These are phyloP conservation scores for Rhizopus sp. DNA, from an alignment of 371 early-diverging fungal species.

Conservation along the genomic window DNA sequence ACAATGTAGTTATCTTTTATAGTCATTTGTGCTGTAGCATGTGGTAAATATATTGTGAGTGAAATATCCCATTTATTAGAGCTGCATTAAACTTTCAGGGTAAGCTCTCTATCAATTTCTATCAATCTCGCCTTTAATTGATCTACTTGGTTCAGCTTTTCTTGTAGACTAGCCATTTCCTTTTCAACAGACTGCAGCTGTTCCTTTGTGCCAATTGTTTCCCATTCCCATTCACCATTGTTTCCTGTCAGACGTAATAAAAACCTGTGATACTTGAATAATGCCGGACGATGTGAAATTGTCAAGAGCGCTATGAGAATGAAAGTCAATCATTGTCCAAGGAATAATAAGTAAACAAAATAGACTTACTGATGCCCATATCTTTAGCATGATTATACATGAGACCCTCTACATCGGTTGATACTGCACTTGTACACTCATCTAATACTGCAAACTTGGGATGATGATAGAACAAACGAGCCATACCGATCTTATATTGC, in stretches of 20 bases:
- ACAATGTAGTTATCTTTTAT: too few species aligned
- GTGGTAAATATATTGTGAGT: neutral
- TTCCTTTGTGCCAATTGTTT: conserved; percentile 75
- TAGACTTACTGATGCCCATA: conserved; percentile 75
- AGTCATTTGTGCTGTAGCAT: too few species aligned
- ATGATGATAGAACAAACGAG: conserved; percentile 81
- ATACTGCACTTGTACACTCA: conserved; percentile 85
- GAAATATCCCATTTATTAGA: neutral
- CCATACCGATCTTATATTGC: conserved; percentile 62
- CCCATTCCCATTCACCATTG: conserved; percentile 80
- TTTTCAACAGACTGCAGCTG: conserved; percentile 80
- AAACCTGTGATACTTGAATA: conserved; percentile 88
- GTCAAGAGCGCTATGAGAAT: conserved; percentile 68
- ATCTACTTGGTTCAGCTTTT: conserved; percentile 75
- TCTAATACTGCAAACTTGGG: conserved; percentile 81
- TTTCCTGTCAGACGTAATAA: conserved; percentile 71
- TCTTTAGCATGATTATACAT: conserved; percentile 90
- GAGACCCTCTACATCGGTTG: conserved; percentile 85
- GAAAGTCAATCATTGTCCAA: neutral
- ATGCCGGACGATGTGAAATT: conserved; percentile 85
- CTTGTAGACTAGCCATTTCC: conserved; percentile 75
- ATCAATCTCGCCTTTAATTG: conserved; percentile 64
- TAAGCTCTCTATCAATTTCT: conserved; percentile 57
- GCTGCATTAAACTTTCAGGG: neutral
- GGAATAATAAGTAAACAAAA: too few species aligned